Percentiles rank a stretch among this genome's conserved stretches.
Conservation (phyloP, 805 yeast species). For the Isabelozyma pseudorhagii region DNA sequence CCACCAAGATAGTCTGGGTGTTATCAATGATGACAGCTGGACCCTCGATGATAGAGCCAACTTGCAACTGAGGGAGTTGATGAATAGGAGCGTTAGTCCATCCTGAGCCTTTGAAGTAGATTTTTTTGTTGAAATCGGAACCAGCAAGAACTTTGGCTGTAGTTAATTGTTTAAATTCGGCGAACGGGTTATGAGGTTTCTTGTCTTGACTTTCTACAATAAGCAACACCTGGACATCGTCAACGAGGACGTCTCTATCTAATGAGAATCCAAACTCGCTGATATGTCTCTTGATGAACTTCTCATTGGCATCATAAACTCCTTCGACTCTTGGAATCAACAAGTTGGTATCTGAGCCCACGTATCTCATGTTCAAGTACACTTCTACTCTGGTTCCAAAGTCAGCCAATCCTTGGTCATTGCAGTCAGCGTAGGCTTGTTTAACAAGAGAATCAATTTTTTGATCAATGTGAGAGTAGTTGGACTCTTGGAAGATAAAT, state of each 20-base stretch:
- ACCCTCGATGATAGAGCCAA: slow-evolving; percentile 20
- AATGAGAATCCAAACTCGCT: slow-evolving; percentile 36
- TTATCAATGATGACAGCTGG: slow-evolving; percentile 36
- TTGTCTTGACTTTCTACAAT: slow-evolving; percentile 57
- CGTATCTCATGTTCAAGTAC: slow-evolving; percentile 73
- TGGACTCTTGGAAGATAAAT: slow-evolving; percentile 14
- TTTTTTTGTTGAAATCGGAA: slow-evolving; percentile 4
- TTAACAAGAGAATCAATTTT: slow-evolving; percentile 45
- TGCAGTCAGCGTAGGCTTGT: slow-evolving; percentile 36
- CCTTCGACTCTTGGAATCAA: slow-evolving; percentile 50
- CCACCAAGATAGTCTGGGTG: slow-evolving; percentile 27
- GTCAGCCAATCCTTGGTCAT: slow-evolving; percentile 48
- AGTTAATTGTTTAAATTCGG: slow-evolving; percentile 21
- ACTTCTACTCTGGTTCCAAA: slow-evolving; percentile 53
- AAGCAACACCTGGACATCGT: slow-evolving; percentile 43
- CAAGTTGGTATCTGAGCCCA: slow-evolving; percentile 86
- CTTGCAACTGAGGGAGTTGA: slow-evolving; percentile 17
- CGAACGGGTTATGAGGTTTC: slow-evolving; percentile 51
- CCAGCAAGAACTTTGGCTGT: slow-evolving; percentile 5
- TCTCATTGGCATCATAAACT: slow-evolving; percentile 17
- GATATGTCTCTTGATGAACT: slow-evolving; percentile 27
- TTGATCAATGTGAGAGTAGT: slow-evolving; percentile 35
- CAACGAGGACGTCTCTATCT: slow-evolving; percentile 33
- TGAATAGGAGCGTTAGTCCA: slow-evolving; percentile 25
- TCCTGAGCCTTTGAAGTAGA: slow-evolving; percentile 29